These are phyloP conservation scores for Prunus davidiana DNA, from an alignment of 306 rosid species.

Conservation along the genomic window DNA sequence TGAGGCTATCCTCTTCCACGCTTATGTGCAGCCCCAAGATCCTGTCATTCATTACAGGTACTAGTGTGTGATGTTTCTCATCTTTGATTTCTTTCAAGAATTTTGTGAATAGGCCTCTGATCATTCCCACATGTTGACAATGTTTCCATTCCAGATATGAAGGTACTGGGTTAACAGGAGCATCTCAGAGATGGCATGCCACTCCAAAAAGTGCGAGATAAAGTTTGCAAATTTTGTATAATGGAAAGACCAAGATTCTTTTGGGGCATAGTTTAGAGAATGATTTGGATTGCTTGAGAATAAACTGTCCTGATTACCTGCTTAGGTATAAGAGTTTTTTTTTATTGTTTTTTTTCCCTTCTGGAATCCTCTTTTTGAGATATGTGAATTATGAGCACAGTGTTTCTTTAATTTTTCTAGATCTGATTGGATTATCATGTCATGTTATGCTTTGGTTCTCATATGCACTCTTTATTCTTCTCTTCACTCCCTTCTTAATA, in stretches of 20 bases:
- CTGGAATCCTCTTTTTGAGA: not conserved
- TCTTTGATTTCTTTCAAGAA: constrained; percentile 23
- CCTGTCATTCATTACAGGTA: constrained; percentile 70
- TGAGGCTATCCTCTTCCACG: constrained; percentile 62
- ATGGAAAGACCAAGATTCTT: constrained; percentile 76
- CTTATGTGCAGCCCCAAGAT: constrained; percentile 58
- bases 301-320: constrained; percentile 66
- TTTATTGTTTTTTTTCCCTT: not conserved
- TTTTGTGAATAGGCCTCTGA: not conserved
- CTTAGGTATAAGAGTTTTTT: constrained; percentile 45
- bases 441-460: not conserved
- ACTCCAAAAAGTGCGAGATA: constrained; percentile 56
- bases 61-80: constrained; percentile 10
- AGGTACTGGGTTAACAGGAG: constrained; percentile 68
- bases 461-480: not conserved
- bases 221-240: constrained; percentile 55
- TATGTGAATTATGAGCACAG: not conserved
- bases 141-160: constrained; percentile 64
- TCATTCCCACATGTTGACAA: constrained; percentile 2
- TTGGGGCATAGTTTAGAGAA: constrained; percentile 76
- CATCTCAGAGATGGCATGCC: constrained; percentile 72
- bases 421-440: not conserved
- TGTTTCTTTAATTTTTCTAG: not conserved
- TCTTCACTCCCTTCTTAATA: not conserved
- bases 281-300: constrained; percentile 68